These are phyloP conservation scores for Fusarium multiceps DNA, from an alignment of 2,329 filamentous ascomycete genomes.

Conservation along the genomic window DNA sequence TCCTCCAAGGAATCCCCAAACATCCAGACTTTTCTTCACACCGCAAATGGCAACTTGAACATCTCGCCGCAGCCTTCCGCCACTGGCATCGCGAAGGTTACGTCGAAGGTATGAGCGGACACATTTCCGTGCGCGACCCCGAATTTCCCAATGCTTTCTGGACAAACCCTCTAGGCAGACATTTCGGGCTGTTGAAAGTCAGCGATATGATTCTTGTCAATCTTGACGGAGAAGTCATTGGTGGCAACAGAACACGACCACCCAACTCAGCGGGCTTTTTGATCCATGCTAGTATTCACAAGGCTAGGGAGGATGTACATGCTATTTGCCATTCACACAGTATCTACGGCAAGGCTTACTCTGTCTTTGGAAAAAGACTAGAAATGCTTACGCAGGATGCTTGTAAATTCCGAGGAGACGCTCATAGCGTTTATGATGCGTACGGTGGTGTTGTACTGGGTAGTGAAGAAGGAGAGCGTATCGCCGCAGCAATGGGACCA, in stretches of 20 bases:
- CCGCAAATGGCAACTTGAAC: conserved; percentile 59
- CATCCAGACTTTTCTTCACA: conserved; percentile 42
- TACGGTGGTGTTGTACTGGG: conserved; percentile 64
- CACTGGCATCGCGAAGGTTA: conserved; percentile 74
- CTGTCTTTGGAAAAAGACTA: conserved; percentile 68
- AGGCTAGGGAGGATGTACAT: conserved; percentile 71
- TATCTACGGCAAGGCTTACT: conserved; percentile 74
- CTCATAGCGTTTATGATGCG: conserved; percentile 72
- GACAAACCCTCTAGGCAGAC: conserved; percentile 73
- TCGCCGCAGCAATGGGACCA: conserved; percentile 70
- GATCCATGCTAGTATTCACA: conserved; percentile 74
- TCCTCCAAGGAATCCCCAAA: conserved; percentile 41
- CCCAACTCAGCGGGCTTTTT: conserved; percentile 76
- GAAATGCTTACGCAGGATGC: conserved; percentile 77
- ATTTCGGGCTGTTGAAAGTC: conserved; percentile 74
- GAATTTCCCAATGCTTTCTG: conserved; percentile 71
- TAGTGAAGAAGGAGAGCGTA: conserved; percentile 70
- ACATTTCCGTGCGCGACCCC: conserved; percentile 74
- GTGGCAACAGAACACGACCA: conserved; percentile 68
- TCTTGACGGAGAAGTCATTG: conserved; percentile 68
- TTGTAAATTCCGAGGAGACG: conserved; percentile 69
- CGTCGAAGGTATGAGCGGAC: conserved; percentile 75
- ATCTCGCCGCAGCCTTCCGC: conserved; percentile 75
- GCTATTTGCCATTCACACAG: conserved; percentile 77
- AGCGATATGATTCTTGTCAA: conserved; percentile 76